Evolutionary conservation across 768 basidiomycete species (phyloP), one percentile per base, ranked within the genome.

Genomic region (Crassisporium funariophilum): DNA sequence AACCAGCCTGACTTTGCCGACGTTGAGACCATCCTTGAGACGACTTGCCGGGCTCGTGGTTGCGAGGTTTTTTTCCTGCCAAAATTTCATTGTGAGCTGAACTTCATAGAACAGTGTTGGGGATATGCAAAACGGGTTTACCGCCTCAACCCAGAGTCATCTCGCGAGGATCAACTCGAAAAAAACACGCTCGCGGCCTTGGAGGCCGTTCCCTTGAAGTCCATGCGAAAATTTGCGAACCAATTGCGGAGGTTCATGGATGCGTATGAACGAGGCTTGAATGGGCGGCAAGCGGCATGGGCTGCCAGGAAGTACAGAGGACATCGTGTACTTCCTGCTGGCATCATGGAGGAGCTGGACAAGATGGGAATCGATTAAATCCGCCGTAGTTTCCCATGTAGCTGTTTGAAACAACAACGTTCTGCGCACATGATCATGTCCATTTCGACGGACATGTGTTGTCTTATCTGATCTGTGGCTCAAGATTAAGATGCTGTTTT

Each of bases 1-100:
- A 64, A 64, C 29, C 52, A 76, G 41, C 67, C 67, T 4, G 71
- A 77, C 48, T 77, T 76, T 53, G 54, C 48, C 17, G 40, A 61
- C 20, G 57, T 63, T 2, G 48, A 62, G 44, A 68, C 68, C 0
- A 42, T 60, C 34, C 59, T 76, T 1, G 62, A 76, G 47, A 47
- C 34, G 6, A 31, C 51, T 6, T 66, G 54, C 47, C 43, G 60
- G 13, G 37, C 41, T 5, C 53, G 44, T 13, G 62, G 62, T 11
- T 49, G 59, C 34, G 2, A 16, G 11, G 44, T 51, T 4, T 44
- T 62, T 13, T 64, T 62, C 43, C 50, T 65, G 17, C 61, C 61
- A 9, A 69, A 68, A 44, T 67, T 63, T 44, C 62, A 64, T 43
- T 62, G 57, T 35, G 59, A 67, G 47, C 52, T 67, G 23, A 65